Evolutionary conservation across 805 yeast species (phyloP), one percentile per base, ranked within the genome.

Genomic region (Kluyveromyces siamensis): DNA sequence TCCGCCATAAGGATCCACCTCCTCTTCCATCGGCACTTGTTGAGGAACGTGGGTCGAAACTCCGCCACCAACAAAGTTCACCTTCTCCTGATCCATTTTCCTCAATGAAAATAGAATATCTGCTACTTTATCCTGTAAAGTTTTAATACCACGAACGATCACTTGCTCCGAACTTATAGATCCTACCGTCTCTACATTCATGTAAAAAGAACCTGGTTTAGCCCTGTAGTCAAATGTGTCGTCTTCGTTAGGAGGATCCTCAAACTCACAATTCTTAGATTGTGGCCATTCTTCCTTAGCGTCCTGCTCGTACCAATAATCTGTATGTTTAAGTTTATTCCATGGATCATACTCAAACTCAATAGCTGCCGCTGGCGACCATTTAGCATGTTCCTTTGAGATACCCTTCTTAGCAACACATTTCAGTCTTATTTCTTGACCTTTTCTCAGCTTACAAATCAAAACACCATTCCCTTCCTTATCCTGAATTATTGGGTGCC

Each of bases 341-440:
- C 96, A 91, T n/a, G 99, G 99, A 62, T 91, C 99, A 63, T 91
- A 91, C 67, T 91, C 99, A 60, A 91, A 91, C 17, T 95, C 97
- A 48, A 91, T 79, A 19, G 98, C 98, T 0, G 97, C 78, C 56
- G 95, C 85, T 11, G 99, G 97, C 7, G 93, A 83, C 99, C 99
- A 93, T 63, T 93, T 93, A 45, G 99, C 96, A 64, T 93, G 99
- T 66, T 93, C 99, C 66, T 90, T 90, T 45, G 96, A 87, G 50
- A 89, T 89, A 41, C 98, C 99, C 72, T 93, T 93, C 69, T 93
- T 93, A 48, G 99, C 99, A 53, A 93, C 84, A 70, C 99, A 93
- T 56, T 84, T 83, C 51, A 93, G 71, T 57, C 84, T 79, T 58
- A 93, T 74, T 64, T 91, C 96, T 71, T 93, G 99, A 60, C 89